Conservation (phyloP, 805 yeast species). For the Lachancea lanzarotensis region DNA sequence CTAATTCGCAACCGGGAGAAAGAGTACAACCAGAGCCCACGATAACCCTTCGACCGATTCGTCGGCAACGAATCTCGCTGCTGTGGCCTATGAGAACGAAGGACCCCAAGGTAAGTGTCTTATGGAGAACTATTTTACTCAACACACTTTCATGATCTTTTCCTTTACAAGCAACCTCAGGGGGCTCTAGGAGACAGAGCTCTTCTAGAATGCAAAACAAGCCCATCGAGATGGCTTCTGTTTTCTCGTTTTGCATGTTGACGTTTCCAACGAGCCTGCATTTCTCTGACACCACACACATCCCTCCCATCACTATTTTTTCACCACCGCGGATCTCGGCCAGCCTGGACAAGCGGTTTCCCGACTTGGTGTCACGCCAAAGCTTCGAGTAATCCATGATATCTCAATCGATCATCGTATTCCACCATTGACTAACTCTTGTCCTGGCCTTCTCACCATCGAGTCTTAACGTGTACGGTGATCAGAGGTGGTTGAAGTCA, state of each 20-base stretch:
- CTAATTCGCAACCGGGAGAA: conserved; percentile 8
- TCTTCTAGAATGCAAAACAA: conserved; percentile 6
- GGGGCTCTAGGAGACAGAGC: conserved; percentile 5
- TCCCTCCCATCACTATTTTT: conserved; percentile 41
- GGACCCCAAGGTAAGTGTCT: conserved; percentile 7
- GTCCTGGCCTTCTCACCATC: too few relatives aligned
- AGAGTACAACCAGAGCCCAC: conserved; percentile 5
- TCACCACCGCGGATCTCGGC: conserved; percentile 41
- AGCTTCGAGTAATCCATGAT: conserved; percentile 1
- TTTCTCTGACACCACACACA: conserved; percentile 29
- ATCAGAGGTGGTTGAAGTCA: background rate
- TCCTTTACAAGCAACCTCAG: conserved; percentile 5
- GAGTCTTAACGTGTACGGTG: conserved; percentile 1
- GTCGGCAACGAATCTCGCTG: conserved; percentile 2
- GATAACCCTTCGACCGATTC: conserved; percentile 8
- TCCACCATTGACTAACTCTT: background rate
- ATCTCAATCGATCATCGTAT: background rate
- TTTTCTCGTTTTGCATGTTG: conserved; percentile 9
- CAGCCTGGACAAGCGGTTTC: conserved; percentile 42
- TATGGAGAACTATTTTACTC: background rate
- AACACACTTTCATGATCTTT: background rate
- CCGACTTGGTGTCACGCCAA: conserved; percentile 47
- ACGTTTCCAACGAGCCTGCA: conserved; percentile 36
- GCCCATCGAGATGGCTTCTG: conserved; percentile 9
- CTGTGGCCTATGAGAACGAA: conserved; percentile 3